Evolutionary conservation across 2,329 filamentous ascomycete species (phyloP), one percentile per base, ranked within the genome.

Genomic region (Ilyonectria sp.): DNA sequence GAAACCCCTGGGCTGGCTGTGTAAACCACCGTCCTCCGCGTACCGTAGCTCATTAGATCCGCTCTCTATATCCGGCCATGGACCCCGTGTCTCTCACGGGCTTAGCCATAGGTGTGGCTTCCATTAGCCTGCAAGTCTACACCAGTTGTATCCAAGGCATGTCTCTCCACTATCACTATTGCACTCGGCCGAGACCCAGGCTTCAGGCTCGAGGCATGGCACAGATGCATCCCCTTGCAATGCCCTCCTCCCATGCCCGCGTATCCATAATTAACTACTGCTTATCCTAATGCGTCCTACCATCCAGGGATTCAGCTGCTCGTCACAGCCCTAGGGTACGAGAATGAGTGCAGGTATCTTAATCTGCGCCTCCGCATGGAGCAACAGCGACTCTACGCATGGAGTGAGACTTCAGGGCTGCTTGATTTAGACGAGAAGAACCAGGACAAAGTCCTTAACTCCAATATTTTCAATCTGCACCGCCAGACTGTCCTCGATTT

Each of bases 311-410:
- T 86, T 62, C 84, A 86, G 72, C 77, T 86, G 57, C 79, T 86
- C 35, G 76, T 86, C 50, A 86, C 84, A 6, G 84, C 84, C n/a
- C 75, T 81, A 50, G 81, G 82, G 52, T 84, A 85, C 62, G 82
- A 83, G n/a, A 80, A 86, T 67, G 83, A 85, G 53, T 85, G 80
- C 72, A 82, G 79, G 64, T 86, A 85, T 71, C 81, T 86, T 64
- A 85, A 85, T 67, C 72, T 86, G 69, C 80, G 84, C 56, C 73
- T 86, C 56, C 82, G 83, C 59, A 84, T 86, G 81, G 84, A 86
- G 71, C 83, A 86, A 75, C 83, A 86, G 68, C 79, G 84, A 26
- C 78, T 86, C 15, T 85, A 84, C 66, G 83, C 83, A 46, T 86
- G 84, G 84, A 84, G 83, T 68, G 84, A 86, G 69, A 83, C 83